phyloP scores from a whole-genome alignment of 257 asterid species.

The Nicotiana attenuata region DNA sequence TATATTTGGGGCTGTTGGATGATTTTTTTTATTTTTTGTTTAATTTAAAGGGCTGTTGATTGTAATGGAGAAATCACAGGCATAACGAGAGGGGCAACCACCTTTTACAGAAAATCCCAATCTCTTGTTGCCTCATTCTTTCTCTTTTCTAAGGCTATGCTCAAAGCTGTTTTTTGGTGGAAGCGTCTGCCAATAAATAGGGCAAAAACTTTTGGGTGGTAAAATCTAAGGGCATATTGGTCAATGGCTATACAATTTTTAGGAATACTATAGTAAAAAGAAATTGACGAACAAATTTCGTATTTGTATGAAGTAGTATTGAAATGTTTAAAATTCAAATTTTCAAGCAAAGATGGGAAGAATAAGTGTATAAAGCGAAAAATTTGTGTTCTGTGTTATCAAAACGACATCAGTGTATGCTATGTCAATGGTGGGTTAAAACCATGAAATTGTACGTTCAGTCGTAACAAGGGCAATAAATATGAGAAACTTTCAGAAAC shows the following conservation, averaged over 20 bases:
- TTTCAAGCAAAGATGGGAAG: background rate
- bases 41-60: background rate
- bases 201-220: background rate
- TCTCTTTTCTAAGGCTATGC: background rate
- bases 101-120: background rate
- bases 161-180: background rate
- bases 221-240: background rate
- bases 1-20: background rate
- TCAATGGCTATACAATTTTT: background rate
- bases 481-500: no score
- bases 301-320: background rate
- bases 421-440: no score
- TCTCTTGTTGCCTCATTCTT: constrained; percentile 3
- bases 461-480: no score
- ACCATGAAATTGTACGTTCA: no score
- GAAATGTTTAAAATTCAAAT: background rate
- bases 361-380: no score
- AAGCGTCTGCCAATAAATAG: background rate
- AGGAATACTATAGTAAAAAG: background rate
- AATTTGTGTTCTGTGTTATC: no score
- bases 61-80: background rate
- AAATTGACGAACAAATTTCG: background rate
- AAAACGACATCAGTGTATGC: no score
- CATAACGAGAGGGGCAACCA: background rate
- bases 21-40: background rate